phyloP scores from a whole-genome alignment of 2,329 filamentous ascomycete genomes.

The Venturia aucupariae region DNA sequence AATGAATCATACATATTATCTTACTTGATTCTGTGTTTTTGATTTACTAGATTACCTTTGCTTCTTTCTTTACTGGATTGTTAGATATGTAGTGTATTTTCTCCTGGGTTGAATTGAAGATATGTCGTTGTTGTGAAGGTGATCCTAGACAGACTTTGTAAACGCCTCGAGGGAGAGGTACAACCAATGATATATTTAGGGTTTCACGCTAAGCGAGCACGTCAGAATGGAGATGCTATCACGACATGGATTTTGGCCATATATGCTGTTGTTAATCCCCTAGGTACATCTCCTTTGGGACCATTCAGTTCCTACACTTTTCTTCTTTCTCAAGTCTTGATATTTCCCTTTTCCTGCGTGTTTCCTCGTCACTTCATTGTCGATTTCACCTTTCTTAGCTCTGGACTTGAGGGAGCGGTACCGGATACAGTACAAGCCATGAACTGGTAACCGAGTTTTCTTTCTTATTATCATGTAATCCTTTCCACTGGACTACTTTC shows the following conservation, averaged over 20 bases:
- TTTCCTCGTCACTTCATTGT: background rate
- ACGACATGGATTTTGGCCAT: background rate
- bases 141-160: background rate
- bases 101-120: background rate
- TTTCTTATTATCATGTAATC: background rate
- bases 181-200: background rate
- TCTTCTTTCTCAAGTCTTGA: background rate
- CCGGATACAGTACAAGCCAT: background rate
- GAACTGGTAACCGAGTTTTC: background rate
- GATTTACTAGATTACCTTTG: too few relatives aligned
- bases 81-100: too few relatives aligned
- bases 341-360: background rate
- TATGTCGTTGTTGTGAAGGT: background rate
- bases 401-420: background rate
- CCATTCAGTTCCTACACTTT: background rate
- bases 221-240: background rate
- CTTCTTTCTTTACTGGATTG: too few relatives aligned
- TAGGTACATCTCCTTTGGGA: too few relatives aligned
- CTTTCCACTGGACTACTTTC: background rate
- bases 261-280: background rate
- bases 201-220: background rate
- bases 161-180: background rate
- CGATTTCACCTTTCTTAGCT: background rate
- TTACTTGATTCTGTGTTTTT: too few relatives aligned
- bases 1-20: conserved; percentile 1